Evolutionary conservation across 257 asterid genomes (phyloP), one percentile per base, ranked within the genome.

Genomic region (Eustoma russellianum): DNA sequence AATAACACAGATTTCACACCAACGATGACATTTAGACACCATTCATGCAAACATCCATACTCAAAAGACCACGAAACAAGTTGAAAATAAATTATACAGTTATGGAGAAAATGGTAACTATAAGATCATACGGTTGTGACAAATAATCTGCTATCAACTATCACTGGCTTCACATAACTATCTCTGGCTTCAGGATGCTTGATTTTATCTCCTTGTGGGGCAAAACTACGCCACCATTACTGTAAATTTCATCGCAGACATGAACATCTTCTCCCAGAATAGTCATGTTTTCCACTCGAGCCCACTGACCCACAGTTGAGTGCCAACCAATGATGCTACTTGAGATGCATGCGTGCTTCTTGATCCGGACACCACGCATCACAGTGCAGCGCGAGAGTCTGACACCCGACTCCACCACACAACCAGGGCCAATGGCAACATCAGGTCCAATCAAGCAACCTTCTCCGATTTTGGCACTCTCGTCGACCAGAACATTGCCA

Each of bases 271-370:
- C 95, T 28, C 95, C 95, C 48, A 88, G 65, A 28, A 88, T 78
- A n/a, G 97, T 84, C 97, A 88, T 88, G 66, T 88, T 87, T 78
- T 85, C 97, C 58, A 82, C 88, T 0, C 97, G 86, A 52, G 97
- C 91, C 97, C 97, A 85, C 72, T 78, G 82, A 9, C 95, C 97
- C 10, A 88, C 83, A 0, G 95, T 88, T 0, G 97, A 88, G 74
- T 88, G 97, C 97, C 97, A 88, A 7, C 97, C 97, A 2, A 88
- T 83, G 19, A 88, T 88, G 66, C 97, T 88, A 28, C 88, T 63
- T 13, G 93, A 76, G 59, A 88, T 59, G 67, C 94, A 88, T 0
- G 91, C 79, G 3, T 88, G 95, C 13, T 78, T 88, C 78, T 88
- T 85, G 57, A 88, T 72, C 65, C 86, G 86, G 51, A 78, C 93